phyloP scores from a whole-genome alignment of 129 eudicot species.

The Deinandra increscens region DNA sequence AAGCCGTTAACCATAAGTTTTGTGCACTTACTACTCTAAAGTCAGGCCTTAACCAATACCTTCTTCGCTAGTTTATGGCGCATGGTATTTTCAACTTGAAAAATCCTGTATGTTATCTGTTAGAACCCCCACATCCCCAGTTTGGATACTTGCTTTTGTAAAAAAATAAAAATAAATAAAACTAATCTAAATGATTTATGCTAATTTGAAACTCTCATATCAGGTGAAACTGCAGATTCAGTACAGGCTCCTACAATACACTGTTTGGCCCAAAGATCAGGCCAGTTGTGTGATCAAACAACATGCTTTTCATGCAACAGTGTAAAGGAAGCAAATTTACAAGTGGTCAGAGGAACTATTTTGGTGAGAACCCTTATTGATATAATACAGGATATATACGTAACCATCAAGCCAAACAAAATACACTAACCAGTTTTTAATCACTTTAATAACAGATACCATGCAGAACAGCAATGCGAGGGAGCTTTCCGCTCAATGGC shows the following conservation, averaged over 20 bases:
- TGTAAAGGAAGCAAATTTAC: conserved; percentile 12
- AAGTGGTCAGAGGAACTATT: conserved; percentile 15
- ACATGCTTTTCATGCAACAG: conserved; percentile 12
- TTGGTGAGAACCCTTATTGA: conserved; percentile 9
- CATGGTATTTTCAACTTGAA: neutral
- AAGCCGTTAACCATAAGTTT: neutral
- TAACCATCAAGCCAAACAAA: neutral
- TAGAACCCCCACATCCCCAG: neutral
- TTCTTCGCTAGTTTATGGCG: neutral
- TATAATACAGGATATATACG: neutral
- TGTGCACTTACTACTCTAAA: neutral
- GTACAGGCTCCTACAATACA: conserved; percentile 57
- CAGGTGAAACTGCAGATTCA: conserved; percentile 81
- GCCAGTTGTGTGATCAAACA: conserved; percentile 13
- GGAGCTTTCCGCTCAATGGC: conserved; percentile 39
- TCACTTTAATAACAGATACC: conserved; percentile 59
- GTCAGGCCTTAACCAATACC: neutral
- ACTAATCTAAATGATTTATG: neutral
- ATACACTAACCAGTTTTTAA: conserved; percentile 2
- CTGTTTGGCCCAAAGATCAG: conserved; percentile 43
- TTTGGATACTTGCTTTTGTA: neutral
- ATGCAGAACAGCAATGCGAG: conserved; percentile 89
- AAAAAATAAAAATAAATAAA: neutral
- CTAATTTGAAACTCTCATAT: neutral
- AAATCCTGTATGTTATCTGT: neutral